Evolutionary conservation across 192 early-diverging fungal species (phyloP), one percentile per base, ranked within the genome.

Genomic region (Coemansia sp.): DNA sequence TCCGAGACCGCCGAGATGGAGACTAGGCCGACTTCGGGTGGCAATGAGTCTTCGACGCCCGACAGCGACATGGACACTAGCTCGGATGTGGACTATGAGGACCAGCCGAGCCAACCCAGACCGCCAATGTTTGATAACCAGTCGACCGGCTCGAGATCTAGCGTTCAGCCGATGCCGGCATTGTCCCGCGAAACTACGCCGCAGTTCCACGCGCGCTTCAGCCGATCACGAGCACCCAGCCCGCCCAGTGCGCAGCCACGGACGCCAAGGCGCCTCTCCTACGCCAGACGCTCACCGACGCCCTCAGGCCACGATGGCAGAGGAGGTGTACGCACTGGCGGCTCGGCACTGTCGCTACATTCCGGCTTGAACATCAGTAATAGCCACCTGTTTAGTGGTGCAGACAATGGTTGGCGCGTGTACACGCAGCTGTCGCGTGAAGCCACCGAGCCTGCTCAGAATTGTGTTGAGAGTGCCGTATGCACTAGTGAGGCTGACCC

Each of bases 51-150:
- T 0, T 68, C 66, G 13, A 61, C 73, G n/a, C 48, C 48, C 23
- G 62, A 61, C 3, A 50, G 64, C 35, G 76, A 78, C 56, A 78
- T 78, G 76, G 76, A 78, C 25, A 78, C 70, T 3, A 72, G 70
- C 61, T 78, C 76, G 20, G 76, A 78, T 50, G 39, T 42, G 0
- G 70, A 65, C 6, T 73, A 65, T 31, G 70, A 64, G 1, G 48
- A 61, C 18, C 25, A 50, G 4, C 47, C 45, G 5, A 47, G 45
- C 45, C 20, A 8, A 21, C 48, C 48, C 6, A 18, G 20, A 3
- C 43, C 20, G 23, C 23, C 48, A 0, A 23, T 9, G 2, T 23
- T 50, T 26, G 48, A 47, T 18, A 47, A 3, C 21, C 48, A 50
- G 48, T 12, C 23, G 11, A 6, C 12, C 12, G 23, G 13, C 9